A percentile compares a stretch with the other conserved stretches of the same genome.
phyloP scores from a whole-genome alignment of 306 rosid genomes.

The Ormosia emarginata region DNA sequence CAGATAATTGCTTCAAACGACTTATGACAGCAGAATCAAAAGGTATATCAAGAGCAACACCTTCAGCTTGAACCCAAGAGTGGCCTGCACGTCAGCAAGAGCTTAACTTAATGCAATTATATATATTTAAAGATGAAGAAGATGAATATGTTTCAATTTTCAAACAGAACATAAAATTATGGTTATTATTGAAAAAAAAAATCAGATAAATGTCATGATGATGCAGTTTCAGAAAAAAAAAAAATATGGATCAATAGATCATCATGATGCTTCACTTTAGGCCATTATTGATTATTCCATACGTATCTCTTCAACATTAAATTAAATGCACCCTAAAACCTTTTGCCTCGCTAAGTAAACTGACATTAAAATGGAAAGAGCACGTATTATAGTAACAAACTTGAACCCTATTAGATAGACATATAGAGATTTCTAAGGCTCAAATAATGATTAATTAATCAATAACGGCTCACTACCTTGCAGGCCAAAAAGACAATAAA shows the following conservation, averaged over 20 bases:
- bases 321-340: neutral
- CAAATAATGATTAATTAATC: neutral
- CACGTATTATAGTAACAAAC: neutral
- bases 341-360: neutral
- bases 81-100: slow-evolving; percentile 65
- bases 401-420: neutral
- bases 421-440: neutral
- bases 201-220: neutral
- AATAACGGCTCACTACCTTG: neutral
- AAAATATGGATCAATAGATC: neutral
- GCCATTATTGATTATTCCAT: neutral
- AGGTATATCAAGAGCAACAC: slow-evolving; percentile 84
- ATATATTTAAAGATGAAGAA: slow-evolving; percentile 11
- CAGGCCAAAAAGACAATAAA: neutral
- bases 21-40: slow-evolving; percentile 84
- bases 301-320: neutral
- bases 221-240: neutral
- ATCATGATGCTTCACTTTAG: neutral
- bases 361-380: neutral
- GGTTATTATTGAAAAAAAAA: neutral
- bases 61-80: slow-evolving; percentile 80
- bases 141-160: neutral
- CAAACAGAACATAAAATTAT: neutral
- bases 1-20: slow-evolving; percentile 94
- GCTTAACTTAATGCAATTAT: slow-evolving; percentile 10